Conservation (phyloP, 306 rosid species). For the Quercus engelmannii region DNA sequence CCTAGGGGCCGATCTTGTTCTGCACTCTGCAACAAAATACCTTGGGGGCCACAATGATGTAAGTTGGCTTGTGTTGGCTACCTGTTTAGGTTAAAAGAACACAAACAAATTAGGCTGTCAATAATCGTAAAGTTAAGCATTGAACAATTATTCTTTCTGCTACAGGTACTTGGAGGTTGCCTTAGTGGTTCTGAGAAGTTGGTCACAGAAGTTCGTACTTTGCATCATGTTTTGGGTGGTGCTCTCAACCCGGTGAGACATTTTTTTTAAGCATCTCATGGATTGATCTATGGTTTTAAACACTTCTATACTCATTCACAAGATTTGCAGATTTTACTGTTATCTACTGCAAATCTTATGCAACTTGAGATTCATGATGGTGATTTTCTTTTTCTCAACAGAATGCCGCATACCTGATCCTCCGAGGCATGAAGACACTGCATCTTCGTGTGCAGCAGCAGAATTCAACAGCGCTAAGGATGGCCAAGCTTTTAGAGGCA, state of each 20-base stretch:
- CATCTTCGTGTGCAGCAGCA: slow-evolving; percentile 97
- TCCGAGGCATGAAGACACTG: slow-evolving; percentile 96
- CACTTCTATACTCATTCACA: neutral
- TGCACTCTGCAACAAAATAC: slow-evolving; percentile 89
- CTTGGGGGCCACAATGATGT: slow-evolving; percentile 96
- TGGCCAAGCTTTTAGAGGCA: slow-evolving; percentile 90
- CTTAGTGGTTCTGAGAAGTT: slow-evolving; percentile 72
- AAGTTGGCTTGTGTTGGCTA: slow-evolving; percentile 22
- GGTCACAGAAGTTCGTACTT: slow-evolving; percentile 68
- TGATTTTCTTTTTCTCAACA: slow-evolving; percentile 28
- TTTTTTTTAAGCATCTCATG: neutral
- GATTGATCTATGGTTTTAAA: neutral
- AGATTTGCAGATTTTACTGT: neutral
- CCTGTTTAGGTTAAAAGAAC: neutral
- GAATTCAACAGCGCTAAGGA: slow-evolving; percentile 74
- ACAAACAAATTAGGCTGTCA: neutral
- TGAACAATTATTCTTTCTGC: slow-evolving; percentile 5
- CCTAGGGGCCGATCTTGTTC: slow-evolving; percentile 84
- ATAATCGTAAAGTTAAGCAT: neutral
- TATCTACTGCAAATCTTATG: neutral
- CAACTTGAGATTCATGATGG: neutral
- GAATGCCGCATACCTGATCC: slow-evolving; percentile 95
- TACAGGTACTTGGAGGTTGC: slow-evolving; percentile 86
- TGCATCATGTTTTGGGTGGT: slow-evolving; percentile 91
- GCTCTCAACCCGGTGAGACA: slow-evolving; percentile 82